Percentiles rank a stretch among this genome's conserved stretches.
Evolutionary conservation across 2,329 filamentous ascomycete genomes (phyloP).

Genomic region (Parastagonospora avenae): DNA sequence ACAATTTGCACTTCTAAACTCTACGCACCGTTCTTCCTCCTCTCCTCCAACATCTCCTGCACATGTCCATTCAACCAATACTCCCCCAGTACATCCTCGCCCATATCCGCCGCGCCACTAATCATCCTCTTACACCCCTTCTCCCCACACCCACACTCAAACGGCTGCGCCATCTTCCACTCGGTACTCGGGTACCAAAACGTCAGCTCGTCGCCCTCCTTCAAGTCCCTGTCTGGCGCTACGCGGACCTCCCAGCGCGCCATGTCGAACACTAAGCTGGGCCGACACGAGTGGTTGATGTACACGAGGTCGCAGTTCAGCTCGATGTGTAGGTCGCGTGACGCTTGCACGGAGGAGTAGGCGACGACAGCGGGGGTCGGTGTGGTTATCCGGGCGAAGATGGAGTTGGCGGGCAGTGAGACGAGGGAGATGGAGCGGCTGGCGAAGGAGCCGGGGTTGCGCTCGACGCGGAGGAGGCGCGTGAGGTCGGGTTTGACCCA

Average conservation of each 20-base stretch:
- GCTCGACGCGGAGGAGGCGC: constrained; percentile 46
- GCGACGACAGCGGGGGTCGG: constrained; percentile 52
- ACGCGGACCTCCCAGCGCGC: constrained; percentile 58
- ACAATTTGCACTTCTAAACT: not conserved
- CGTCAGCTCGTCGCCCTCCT: constrained; percentile 49
- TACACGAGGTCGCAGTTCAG: constrained; percentile 62
- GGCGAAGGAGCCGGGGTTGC: constrained; percentile 47
- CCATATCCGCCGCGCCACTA: constrained; percentile 67
- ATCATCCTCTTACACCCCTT: constrained; percentile 66
- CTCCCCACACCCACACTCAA: constrained; percentile 67
- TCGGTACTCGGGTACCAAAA: constrained; percentile 80
- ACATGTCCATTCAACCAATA: constrained; percentile 52
- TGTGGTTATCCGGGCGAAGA: constrained; percentile 57
- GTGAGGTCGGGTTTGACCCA: constrained; percentile 47
- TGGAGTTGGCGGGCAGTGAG: constrained; percentile 55
- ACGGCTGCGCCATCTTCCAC: constrained; percentile 75
- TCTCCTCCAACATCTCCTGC: constrained; percentile 37
- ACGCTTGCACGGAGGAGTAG: constrained; percentile 60
- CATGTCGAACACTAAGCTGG: constrained; percentile 61
- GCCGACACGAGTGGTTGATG: constrained; percentile 62
- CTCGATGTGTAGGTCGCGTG: constrained; percentile 57
- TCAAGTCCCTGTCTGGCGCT: constrained; percentile 48
- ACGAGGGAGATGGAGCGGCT: constrained; percentile 56
- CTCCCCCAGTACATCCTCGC: constrained; percentile 58
- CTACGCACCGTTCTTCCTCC: not conserved